Base-by-base conservation (phyloP, 73 alveolate genomes). In the Symbiodinium pilosum region DNA sequence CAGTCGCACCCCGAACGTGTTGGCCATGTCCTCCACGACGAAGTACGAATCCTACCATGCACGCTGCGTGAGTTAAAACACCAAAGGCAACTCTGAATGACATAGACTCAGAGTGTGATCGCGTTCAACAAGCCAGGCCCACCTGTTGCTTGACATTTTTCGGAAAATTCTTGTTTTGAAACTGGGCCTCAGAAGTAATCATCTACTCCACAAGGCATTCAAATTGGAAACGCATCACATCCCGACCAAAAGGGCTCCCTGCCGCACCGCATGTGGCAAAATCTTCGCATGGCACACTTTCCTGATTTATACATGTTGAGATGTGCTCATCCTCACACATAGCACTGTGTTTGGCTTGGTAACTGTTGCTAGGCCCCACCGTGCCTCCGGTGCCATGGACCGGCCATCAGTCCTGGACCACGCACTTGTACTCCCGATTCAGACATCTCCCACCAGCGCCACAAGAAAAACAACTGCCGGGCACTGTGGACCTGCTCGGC, bases 221-320 rank as follows among this genome's bases (percentile, higher is more conserved):
- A n/a, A n/a, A n/a, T n/a, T n/a, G n/a, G n/a, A n/a, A n/a, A n/a
- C n/a, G n/a, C 34, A 9, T 73, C 93, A 21, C 16, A 26, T 16
- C 42, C 21, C 6, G 1, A 18, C 14, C 32, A 43, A 20, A 20
- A 34, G 11, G 6, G 34, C 59, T 56, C 14, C 41, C 34, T 5
- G 28, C 96, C 52, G 77, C 96, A 64, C 96, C 96, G 40, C 96
- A 91, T 30, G 88, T 91, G 59, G 96, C 87, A 39, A 91, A 91
- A 71, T 91, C 96, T 44, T 91, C 96, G 51, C 96, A 91, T 91
- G 96, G 96, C 96, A 91, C 96, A 44, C 75, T 64, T 91, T 91
- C 96, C 96, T 91, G 96, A 32, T n/a, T n/a, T n/a, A n/a, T n/a
- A n/a, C n/a, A n/a, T n/a, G n/a, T n/a, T n/a, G n/a, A n/a, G n/a